Base-by-base conservation (phyloP, 148 eudicot species). In the Suaeda aralocaspica region DNA sequence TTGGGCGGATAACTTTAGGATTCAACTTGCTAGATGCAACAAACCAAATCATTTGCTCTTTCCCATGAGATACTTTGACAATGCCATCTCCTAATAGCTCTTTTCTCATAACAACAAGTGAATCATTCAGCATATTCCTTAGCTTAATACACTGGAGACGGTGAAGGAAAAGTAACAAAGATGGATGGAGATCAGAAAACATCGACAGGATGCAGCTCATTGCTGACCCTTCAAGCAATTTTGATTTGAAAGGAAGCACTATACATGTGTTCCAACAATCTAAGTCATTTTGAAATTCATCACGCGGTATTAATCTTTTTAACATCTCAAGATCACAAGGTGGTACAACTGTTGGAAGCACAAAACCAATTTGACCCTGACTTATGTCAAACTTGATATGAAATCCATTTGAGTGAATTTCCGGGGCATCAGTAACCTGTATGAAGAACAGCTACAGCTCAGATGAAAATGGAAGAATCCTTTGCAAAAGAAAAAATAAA, bases 351-450 rank as follows among this genome's bases (percentile, higher is more conserved):
- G 99, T 87, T 64, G 97, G 97, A 50, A 94, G 77, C 69, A 94
- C 93, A 86, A 91, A 94, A 66, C 99, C 99, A 75, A 94, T 94
- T 80, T 91, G 91, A 77, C 93, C 99, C 80, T 86, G 89, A 52
- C 84, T 78, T 67, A 84, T 83, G 77, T 94, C 97, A 82, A 94
- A 94, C 84, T 94, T 94, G 49, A 94, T 84, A 83, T 94, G 96
- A 74, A 87, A 91, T 71, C 99, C 97, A 70, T 94, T 94, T 72
- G 97, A 94, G 74, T 94, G 99, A 67, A 94, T 94, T 82, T 94
- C 97, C 8, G 99, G 99, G 75, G 99, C 96, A 91, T 94, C 97
- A 58, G 97, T 88, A 55, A 94, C 88, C 99, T 94, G 81, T 59
- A 81, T 31, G 65, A 73, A 75, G 63, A 81, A 18, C 75, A 74